Evolutionary conservation across 179 eudicot species (phyloP), one percentile per base, ranked within the genome.

Genomic region (Camellia oleifera): DNA sequence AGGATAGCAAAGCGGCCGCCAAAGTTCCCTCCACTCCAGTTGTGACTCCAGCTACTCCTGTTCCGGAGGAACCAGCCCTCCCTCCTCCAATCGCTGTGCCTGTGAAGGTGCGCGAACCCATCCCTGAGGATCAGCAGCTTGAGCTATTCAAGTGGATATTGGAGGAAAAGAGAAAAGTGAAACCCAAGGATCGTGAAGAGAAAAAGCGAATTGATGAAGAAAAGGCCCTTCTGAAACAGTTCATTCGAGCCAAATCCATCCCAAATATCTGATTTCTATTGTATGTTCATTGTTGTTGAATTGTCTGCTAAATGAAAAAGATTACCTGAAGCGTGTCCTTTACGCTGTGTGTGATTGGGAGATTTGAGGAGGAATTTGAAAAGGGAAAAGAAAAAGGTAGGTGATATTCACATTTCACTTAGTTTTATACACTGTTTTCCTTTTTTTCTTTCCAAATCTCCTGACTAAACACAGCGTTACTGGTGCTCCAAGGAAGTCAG

Each of bases 91-190:
- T 68, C 50, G 40, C 79, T 12, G 82, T 77, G 68, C 89, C 90
- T 67, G 83, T 84, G 72, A 88, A 83, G 74, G 80, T 83, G 75
- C 79, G 20, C n/a, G 88, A 85, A 42, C 92, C 91, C 18, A 82
- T 91, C 57, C 93, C 96, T 12, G 87, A 82, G 56, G 83, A 84
- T 74, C 93, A 86, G 76, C 95, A 93, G 76, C 92, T 87, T 14
- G 92, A 91, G 66, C 80, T 91, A 48, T 91, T 91, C 85, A 91
- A 91, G 84, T 94, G 97, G 97, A 88, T 93, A 69, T 79, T 94
- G 81, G 92, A 89, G 83, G 95, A 91, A 88, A 90, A 88, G 81
- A 86, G 90, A 78, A 92, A 90, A 86, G 78, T 85, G 64, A 88
- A 92, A 75, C 86, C 97, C 63, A 85, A 80, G 13, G 89, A 89